phyloP scores from a whole-genome alignment of 805 yeast species.

The Priceomyces castillae region DNA sequence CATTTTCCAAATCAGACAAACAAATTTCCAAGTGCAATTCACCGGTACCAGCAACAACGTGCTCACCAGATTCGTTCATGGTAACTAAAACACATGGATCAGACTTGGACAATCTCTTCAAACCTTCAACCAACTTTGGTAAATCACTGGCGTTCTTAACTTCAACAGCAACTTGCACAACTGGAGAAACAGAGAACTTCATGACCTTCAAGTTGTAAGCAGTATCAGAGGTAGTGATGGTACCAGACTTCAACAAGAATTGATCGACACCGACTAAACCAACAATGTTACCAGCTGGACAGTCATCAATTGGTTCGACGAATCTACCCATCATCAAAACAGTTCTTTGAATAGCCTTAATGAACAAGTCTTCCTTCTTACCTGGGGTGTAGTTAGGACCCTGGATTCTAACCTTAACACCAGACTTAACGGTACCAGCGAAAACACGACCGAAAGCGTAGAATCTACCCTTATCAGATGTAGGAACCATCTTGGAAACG shows the following conservation, averaged over 20 bases:
- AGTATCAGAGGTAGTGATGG: constrained; percentile 92
- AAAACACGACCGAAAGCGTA: constrained; percentile 99
- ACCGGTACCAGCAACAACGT: constrained; percentile 99
- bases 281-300: constrained; percentile 99
- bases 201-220: constrained; percentile 99
- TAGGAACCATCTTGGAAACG: constrained; percentile 99
- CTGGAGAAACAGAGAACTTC: constrained; percentile 99
- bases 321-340: constrained; percentile 99
- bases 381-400: constrained; percentile 99
- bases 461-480: constrained; percentile 99
- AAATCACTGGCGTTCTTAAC: constrained; percentile 99
- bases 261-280: constrained; percentile 99
- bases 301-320: constrained; percentile 97
- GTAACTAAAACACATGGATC: constrained; percentile 95
- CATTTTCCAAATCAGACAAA: constrained; percentile 91
- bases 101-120: constrained; percentile 98
- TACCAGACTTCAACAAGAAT: constrained; percentile 99
- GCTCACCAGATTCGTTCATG: constrained; percentile 97
- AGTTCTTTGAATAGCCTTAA: constrained; percentile 98
- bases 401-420: constrained; percentile 99
- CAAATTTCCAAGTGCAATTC: constrained; percentile 99
- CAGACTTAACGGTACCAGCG: constrained; percentile 98
- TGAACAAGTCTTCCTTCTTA: constrained; percentile 94
- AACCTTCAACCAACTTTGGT: constrained; percentile 99
- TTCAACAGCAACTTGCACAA: constrained; percentile 99